These are phyloP conservation scores for Paramecium biaurelia DNA, from an alignment of 73 alveolate species.

Conservation along the genomic window DNA sequence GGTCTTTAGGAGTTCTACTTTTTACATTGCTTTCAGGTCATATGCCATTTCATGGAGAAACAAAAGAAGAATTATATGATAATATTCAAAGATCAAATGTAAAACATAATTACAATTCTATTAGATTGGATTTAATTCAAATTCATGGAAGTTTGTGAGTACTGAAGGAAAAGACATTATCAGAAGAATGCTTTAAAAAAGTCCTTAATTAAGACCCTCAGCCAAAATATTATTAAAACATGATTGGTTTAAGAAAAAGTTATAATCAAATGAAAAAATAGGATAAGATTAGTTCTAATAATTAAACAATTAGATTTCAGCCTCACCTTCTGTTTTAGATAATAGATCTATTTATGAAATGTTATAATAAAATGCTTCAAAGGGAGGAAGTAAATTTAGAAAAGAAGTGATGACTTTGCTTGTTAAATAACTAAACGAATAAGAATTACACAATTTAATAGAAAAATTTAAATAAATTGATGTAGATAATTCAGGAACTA, in stretches of 20 bases:
- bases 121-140: not conserved
- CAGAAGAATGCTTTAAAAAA: constrained; percentile 78
- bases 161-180: constrained; percentile 88
- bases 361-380: constrained; percentile 56
- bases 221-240: constrained; percentile 84
- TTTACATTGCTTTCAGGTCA: constrained; percentile 52
- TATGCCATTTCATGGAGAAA: constrained; percentile 43
- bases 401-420: constrained; percentile 77
- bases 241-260: constrained; percentile 76
- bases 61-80: not conserved
- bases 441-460: constrained; percentile 81
- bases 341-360: constrained; percentile 43
- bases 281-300: not conserved
- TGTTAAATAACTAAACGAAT: constrained; percentile 74
- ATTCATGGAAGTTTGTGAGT: constrained; percentile 46
- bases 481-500: constrained; percentile 87
- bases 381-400: constrained; percentile 67
- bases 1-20: constrained; percentile 66
- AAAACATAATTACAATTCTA: not conserved
- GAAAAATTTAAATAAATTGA: constrained; percentile 87
- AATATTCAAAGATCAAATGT: not conserved
- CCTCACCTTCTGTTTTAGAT: not conserved
- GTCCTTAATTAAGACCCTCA: constrained; percentile 80
- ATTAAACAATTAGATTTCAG: not conserved
- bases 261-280: not conserved